phyloP scores from a whole-genome alignment of 2,329 filamentous ascomycete genomes.

The Coniella lustricola region DNA sequence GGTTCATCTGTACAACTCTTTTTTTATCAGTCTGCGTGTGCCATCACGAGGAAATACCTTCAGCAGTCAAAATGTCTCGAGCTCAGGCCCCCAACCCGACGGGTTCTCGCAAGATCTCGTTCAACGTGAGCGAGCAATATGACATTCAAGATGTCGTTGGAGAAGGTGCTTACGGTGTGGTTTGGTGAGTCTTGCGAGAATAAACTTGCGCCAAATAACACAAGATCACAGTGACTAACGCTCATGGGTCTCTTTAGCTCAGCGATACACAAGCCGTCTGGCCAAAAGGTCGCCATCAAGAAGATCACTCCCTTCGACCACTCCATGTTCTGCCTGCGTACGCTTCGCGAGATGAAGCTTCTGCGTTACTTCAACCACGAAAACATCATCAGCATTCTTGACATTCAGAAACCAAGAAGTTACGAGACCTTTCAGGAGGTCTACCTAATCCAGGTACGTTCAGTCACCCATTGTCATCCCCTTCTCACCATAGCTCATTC shows the following conservation, averaged over 20 bases:
- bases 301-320: constrained; percentile 99
- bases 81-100: constrained; percentile 48
- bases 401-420: constrained; percentile 95
- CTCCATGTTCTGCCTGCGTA: constrained; percentile 96
- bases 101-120: constrained; percentile 88
- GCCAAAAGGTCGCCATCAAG: constrained; percentile 99
- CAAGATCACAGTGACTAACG: not conserved
- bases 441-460: constrained; percentile 86
- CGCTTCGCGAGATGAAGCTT: constrained; percentile 97
- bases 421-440: constrained; percentile 97
- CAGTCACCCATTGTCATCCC: not conserved
- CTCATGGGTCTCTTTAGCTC: constrained; percentile 53
- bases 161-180: constrained; percentile 95
- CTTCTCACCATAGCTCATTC: not conserved
- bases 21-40: not conserved
- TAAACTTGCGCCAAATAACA: not conserved
- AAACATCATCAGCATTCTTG: constrained; percentile 98
- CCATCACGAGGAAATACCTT: not conserved
- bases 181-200: constrained; percentile 75
- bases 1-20: not conserved
- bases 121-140: constrained; percentile 99
- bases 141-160: constrained; percentile 99
- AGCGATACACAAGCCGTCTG: constrained; percentile 93
- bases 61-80: constrained; percentile 43
- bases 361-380: constrained; percentile 99